These are phyloP conservation scores for Candida dubliniensis DNA, from an alignment of 1,139 yeast genomes.

Conservation along the genomic window DNA sequence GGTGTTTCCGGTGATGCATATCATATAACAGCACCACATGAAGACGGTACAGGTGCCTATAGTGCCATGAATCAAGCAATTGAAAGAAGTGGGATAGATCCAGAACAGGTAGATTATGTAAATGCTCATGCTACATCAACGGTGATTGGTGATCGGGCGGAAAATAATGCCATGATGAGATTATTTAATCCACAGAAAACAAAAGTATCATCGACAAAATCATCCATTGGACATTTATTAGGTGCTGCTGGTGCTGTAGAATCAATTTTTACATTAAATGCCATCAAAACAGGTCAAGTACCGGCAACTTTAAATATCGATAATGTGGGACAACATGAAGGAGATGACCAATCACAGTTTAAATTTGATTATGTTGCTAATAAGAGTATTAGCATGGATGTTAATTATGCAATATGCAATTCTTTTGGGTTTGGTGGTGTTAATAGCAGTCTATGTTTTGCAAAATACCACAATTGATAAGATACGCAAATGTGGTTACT, in stretches of 20 bases:
- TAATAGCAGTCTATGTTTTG: slow-evolving; percentile 59
- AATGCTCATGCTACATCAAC: slow-evolving; percentile 99
- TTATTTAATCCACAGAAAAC: slow-evolving; percentile 41
- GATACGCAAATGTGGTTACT: no score
- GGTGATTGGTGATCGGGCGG: slow-evolving; percentile 83
- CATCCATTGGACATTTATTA: slow-evolving; percentile 87
- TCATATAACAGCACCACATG: slow-evolving; percentile 90
- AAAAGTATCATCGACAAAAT: slow-evolving; percentile 80
- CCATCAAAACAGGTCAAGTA: slow-evolving; percentile 54
- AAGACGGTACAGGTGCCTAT: slow-evolving; percentile 80
- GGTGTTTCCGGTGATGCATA: slow-evolving; percentile 91
- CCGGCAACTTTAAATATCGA: slow-evolving; percentile 84
- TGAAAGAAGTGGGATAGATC: slow-evolving; percentile 41
- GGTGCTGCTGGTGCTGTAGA: slow-evolving; percentile 98
- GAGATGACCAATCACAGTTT: slow-evolving; percentile 42
- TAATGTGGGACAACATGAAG: slow-evolving; percentile 48
- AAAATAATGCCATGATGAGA: slow-evolving; percentile 67
- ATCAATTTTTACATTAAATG: slow-evolving; percentile 72
- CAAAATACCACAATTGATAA: slow-evolving; percentile 13
- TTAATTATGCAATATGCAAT: slow-evolving; percentile 71
- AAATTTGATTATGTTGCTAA: slow-evolving; percentile 63
- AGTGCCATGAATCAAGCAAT: slow-evolving; percentile 82
- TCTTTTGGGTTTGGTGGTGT: slow-evolving; percentile 99
- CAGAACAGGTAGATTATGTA: slow-evolving; percentile 63
- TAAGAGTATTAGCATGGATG: slow-evolving; percentile 34